Evolutionary conservation across 2,329 filamentous ascomycete species (phyloP).

Genomic region (Aspergillus thermomutatus): DNA sequence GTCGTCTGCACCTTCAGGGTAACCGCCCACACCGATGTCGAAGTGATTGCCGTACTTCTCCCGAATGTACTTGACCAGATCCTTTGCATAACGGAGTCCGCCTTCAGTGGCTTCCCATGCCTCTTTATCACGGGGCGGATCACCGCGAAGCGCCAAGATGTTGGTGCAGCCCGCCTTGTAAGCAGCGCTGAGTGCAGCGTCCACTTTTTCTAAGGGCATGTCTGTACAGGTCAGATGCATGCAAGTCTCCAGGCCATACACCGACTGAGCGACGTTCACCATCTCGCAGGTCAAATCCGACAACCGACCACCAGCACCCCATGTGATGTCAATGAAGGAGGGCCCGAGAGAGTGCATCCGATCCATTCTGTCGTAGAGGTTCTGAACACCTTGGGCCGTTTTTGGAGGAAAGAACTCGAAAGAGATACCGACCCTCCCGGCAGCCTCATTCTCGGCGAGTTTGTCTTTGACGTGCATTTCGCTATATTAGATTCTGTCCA

Average conservation of each 20-base stretch:
- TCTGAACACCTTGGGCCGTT: conserved; percentile 85
- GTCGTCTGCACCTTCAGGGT: conserved; percentile 93
- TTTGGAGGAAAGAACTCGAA: conserved; percentile 99
- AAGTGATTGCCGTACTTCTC: conserved; percentile 83
- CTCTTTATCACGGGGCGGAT: conserved; percentile 89
- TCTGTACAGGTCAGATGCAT: conserved; percentile 99
- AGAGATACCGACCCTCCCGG: conserved; percentile 84
- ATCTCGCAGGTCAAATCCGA: conserved; percentile 95
- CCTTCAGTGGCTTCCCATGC: conserved; percentile 87
- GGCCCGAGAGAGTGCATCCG: conserved; percentile 94
- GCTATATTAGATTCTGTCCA: conserved; percentile 21
- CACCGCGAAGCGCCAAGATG: conserved; percentile 88
- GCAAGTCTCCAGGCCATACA: conserved; percentile 94
- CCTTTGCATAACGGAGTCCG: conserved; percentile 87
- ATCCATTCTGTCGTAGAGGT: conserved; percentile 98
- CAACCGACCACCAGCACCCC: conserved; percentile 90
- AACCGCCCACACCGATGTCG: conserved; percentile 94
- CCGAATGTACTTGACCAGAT: conserved; percentile 81
- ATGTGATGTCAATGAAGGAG: conserved; percentile 96
- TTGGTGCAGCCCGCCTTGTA: conserved; percentile 97
- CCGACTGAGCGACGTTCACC: conserved; percentile 91
- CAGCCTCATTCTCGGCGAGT: conserved; percentile 74
- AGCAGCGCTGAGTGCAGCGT: conserved; percentile 79
- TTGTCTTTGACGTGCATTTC: conserved; percentile 96
- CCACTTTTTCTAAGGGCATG: conserved; percentile 90